phyloP scores from a whole-genome alignment of 169 alveolate genomes.

The Plasmodium adleri region DNA sequence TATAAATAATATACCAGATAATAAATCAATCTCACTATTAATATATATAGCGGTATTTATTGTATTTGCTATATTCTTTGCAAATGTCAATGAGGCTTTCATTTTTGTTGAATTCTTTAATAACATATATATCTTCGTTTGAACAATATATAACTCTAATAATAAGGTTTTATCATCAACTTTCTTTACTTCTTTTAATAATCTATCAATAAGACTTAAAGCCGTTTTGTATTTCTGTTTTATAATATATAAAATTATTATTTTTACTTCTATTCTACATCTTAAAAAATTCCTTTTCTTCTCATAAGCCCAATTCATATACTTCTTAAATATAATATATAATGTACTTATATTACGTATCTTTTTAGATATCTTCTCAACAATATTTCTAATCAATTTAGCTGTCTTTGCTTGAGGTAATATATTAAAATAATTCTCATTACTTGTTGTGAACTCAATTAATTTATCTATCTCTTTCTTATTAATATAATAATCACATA shows the following conservation, averaged over 20 bases:
- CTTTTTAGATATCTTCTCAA: constrained; percentile 84
- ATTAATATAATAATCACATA: constrained; percentile 71
- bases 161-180: constrained; percentile 95
- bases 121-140: constrained; percentile 93
- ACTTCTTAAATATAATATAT: constrained; percentile 90
- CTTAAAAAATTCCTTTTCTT: constrained; percentile 95
- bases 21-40: constrained; percentile 96
- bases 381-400: constrained; percentile 80
- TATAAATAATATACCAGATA: constrained; percentile 88
- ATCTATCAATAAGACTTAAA: constrained; percentile 87
- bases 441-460: constrained; percentile 81
- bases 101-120: constrained; percentile 93
- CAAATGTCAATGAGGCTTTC: constrained; percentile 95
- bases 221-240: constrained; percentile 90
- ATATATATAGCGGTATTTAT: constrained; percentile 95
- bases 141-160: constrained; percentile 94
- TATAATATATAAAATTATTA: constrained; percentile 90
- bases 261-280: constrained; percentile 93
- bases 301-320: constrained; percentile 94
- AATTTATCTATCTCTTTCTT: constrained; percentile 81
- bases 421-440: constrained; percentile 83
- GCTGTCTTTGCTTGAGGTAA: constrained; percentile 88
- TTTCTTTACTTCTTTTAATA: constrained; percentile 93
- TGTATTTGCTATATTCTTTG: constrained; percentile 94
- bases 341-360: constrained; percentile 81